Base-by-base conservation (phyloP, 768 basidiomycete species). In the Sporobolomyces pararoseus region DNA sequence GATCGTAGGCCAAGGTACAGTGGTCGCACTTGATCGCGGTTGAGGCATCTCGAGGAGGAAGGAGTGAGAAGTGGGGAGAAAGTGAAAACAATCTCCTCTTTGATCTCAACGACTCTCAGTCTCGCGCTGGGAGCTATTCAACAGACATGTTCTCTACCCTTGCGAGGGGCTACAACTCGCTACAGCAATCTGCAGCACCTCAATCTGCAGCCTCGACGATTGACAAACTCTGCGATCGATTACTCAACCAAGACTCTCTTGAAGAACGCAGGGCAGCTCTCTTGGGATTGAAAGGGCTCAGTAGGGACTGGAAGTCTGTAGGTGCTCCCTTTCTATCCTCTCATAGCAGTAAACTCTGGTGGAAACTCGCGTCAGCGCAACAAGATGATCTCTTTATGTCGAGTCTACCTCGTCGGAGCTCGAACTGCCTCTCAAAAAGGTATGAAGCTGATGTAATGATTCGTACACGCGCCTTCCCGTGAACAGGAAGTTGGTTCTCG, bases 211-310 rank as follows among this genome's bases (percentile, higher is more conserved):
- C 60, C 34, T 49, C 29, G 66, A 92, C 91, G 27, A 92, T 98
- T 76, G 84, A 86, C 34, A 87, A 88, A 74, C 87, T 98, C 72
- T 89, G 88, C 73, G 93, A 96, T 78, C 83, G 92, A 35, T 86
- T 99, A 27, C 89, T 91, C 25, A 91, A 93, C n/a, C 86, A 89
- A 5, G 88, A 90, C 0, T 86, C 90, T 31, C 85, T 94, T 21
- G 89, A 92, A 35, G 96, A 98, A 81, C 84, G 96, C 75, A 85
- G 91, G 66, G 95, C 95, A 32, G 89, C 95, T 0, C 88, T 99
- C n/a, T 82, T 96, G 61, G 86, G 91, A 1, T 84, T 99, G 73
- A 98, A 98, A 79, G 95, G 94, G 27, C 86, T 98, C 62, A 83
- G 88, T 53, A 85, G 93, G 67, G 94, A 96, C 79, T 91, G 89